These are phyloP conservation scores for Daldinia sp. DNA, from an alignment of 2,329 filamentous ascomycete genomes.

Conservation along the genomic window DNA sequence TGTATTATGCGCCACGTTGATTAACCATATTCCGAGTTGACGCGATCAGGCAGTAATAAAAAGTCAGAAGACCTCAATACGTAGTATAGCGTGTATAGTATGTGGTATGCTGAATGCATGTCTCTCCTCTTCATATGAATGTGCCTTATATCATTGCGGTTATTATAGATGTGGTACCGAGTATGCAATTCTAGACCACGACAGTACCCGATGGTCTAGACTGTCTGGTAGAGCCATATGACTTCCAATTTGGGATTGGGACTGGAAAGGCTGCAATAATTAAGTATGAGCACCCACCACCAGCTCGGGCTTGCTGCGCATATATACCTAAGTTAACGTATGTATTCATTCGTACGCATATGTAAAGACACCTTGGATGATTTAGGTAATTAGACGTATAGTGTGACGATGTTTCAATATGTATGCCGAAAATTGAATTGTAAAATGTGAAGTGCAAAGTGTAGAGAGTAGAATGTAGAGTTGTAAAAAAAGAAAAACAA, in stretches of 20 bases:
- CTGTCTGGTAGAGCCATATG: slow-evolving; percentile 6
- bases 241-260: not conserved
- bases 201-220: slow-evolving; percentile 26
- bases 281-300: not conserved
- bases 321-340: not conserved
- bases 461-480: not conserved
- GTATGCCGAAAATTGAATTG: not conserved
- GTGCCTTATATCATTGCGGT: slow-evolving; percentile 1
- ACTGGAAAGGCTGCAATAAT: slow-evolving; percentile 11
- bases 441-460: not conserved
- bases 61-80: slow-evolving; percentile 18
- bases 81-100: slow-evolving; percentile 1
- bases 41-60: slow-evolving; percentile 18
- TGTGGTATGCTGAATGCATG: slow-evolving; percentile 13
- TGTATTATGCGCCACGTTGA: slow-evolving; percentile 29
- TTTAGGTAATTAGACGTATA: not conserved
- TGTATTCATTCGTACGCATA: not conserved
- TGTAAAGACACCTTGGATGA: not conserved
- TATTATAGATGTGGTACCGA: slow-evolving; percentile 18
- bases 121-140: slow-evolving; percentile 13
- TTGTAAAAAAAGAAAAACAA: not conserved
- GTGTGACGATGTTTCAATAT: not conserved
- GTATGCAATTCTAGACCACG: slow-evolving; percentile 25
- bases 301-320: not conserved
- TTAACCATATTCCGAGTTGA: slow-evolving; percentile 1